Base-by-base conservation (phyloP, 2,329 filamentous ascomycete species). In the Pseudonectria buxi region DNA sequence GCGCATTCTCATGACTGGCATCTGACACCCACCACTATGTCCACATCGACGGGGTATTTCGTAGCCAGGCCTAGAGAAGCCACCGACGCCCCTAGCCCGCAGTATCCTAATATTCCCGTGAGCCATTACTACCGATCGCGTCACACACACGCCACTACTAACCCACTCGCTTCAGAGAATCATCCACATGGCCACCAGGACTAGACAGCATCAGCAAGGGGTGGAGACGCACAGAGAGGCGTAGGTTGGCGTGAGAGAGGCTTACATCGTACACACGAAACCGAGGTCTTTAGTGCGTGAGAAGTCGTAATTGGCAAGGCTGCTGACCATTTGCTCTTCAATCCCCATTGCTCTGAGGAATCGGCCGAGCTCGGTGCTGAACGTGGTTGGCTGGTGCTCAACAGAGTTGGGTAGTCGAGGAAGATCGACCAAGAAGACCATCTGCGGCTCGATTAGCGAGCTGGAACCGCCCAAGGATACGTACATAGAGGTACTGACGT, bases 361-460 rank as follows among this genome's bases (percentile, higher is more conserved):
- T 51, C 77, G 74, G 14, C 73, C 58, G 16, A 95, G 65, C 27
- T 90, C 83, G 39, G 76, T 70, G 14, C 76, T 76, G 55, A 95
- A 95, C 24, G 36, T 37, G 25, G 53, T 64, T 58, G 45, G 61
- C 40, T 48, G 59, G 42, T 42, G 46, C 15, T 45, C 36, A 33
- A 46, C 47, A n/a, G 52, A 47, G 26, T 54, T 51, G n/a, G 62
- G 50, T 15, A 77, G 58, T 27, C 74, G 71, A 6, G 92, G 90
- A 7, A 96, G 74, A 56, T 98, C 92, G 46, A 98, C 89, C n/a
- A 96, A 56, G 56, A 95, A 96, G 7, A 89, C 78, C 50, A 81
- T 82, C 80, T 84, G 38, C 25, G 40, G 46, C 51, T 24, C 28
- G 30, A 45, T 51, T 44, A 54, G 47, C 42, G 32, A 45, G 14